phyloP scores from a whole-genome alignment of 2,329 filamentous ascomycete genomes.

The Xylariaceae sp. region DNA sequence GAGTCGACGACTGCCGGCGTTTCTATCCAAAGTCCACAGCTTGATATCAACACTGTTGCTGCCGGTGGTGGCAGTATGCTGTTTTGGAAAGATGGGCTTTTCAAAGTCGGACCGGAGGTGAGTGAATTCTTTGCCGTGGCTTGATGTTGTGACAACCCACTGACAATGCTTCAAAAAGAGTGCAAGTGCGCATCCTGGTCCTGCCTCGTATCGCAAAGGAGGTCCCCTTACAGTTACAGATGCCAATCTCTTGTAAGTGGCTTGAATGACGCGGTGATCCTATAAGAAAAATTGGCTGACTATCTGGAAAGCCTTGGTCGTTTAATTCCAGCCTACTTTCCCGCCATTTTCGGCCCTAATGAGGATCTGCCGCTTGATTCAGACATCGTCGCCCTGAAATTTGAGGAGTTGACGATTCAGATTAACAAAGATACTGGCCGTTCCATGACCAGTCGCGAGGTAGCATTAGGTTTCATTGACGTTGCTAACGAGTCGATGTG shows the following conservation, averaged over 20 bases:
- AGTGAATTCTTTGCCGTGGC: constrained; percentile 44
- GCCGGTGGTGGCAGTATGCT: constrained; percentile 82
- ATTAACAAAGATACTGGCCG: constrained; percentile 74
- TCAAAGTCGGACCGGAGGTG: constrained; percentile 86
- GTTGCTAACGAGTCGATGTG: constrained; percentile 93
- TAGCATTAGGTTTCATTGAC: constrained; percentile 84
- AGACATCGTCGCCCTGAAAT: constrained; percentile 70
- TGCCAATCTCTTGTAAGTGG: constrained; percentile 66
- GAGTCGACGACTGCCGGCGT: constrained; percentile 94
- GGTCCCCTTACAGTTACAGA: constrained; percentile 91
- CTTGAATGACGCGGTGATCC: too few relatives aligned
- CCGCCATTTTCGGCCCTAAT: constrained; percentile 89
- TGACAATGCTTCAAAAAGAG: too few relatives aligned
- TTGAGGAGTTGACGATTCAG: constrained; percentile 71
- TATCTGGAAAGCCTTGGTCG: constrained; percentile 57
- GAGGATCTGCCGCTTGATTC: constrained; percentile 79
- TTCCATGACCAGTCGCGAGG: constrained; percentile 74
- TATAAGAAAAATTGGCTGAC: too few relatives aligned
- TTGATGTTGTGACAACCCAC: too few relatives aligned
- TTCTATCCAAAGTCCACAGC: constrained; percentile 85
- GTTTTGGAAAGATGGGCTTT: constrained; percentile 86
- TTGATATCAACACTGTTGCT: constrained; percentile 94
- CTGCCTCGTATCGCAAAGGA: constrained; percentile 86
- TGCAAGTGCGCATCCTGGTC: constrained; percentile 73
- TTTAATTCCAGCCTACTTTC: constrained; percentile 86